These are phyloP conservation scores for Geum urbanum DNA, from an alignment of 306 rosid genomes.

Conservation along the genomic window DNA sequence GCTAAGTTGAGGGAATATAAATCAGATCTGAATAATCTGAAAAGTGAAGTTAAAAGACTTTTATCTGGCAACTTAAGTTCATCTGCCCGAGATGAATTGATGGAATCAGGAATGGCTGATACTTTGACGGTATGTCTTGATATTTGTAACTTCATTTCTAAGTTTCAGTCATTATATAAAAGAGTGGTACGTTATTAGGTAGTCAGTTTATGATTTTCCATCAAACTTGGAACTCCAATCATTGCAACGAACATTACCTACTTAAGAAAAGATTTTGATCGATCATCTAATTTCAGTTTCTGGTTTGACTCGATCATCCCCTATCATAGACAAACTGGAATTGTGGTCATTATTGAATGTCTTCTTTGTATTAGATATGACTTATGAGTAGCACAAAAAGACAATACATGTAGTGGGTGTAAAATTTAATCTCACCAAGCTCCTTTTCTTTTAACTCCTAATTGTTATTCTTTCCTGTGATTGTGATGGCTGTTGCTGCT, in stretches of 20 bases:
- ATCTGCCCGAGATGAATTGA: slow-evolving; percentile 79
- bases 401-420: neutral
- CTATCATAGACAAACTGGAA: neutral
- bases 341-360: neutral
- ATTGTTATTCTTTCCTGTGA: neutral
- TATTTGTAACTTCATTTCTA: neutral
- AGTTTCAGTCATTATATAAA: neutral
- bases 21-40: slow-evolving; percentile 88
- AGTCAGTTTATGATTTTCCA: neutral
- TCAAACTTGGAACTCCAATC: neutral
- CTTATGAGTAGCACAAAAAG: neutral
- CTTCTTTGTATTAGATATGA: neutral
- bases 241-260: neutral
- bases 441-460: neutral
- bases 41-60: slow-evolving; percentile 72
- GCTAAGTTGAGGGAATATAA: slow-evolving; percentile 91
- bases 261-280: neutral
- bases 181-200: neutral
- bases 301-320: neutral
- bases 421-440: neutral
- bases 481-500: neutral
- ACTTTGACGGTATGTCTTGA: slow-evolving; percentile 61
- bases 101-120: slow-evolving; percentile 97
- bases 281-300: neutral
- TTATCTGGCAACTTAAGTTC: slow-evolving; percentile 64